These are phyloP conservation scores for Phylloboletellus chloephorus DNA, from an alignment of 1,284 basidiomycete genomes.

Conservation along the genomic window DNA sequence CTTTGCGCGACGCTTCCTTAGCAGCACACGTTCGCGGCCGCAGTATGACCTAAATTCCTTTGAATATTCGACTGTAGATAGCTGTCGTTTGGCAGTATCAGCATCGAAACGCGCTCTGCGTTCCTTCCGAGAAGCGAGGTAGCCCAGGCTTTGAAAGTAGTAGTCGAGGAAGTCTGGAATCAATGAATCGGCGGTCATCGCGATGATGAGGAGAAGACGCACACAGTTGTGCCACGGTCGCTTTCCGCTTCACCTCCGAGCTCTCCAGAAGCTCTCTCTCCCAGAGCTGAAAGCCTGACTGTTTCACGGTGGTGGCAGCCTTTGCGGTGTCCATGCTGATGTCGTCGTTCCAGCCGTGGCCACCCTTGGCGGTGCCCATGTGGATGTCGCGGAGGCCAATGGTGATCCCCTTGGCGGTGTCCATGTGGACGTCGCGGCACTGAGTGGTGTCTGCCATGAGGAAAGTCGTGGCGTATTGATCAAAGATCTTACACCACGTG, in stretches of 20 bases:
- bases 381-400: constrained; percentile 50
- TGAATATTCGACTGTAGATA: constrained; percentile 59
- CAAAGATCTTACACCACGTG: constrained; percentile 18
- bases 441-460: constrained; percentile 13
- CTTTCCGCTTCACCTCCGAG: constrained; percentile 84
- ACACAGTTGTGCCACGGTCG: constrained; percentile 95
- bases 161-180: constrained; percentile 85
- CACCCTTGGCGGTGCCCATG: constrained; percentile 62
- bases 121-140: constrained; percentile 79
- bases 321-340: constrained; percentile 60
- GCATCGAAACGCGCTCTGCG: constrained; percentile 75
- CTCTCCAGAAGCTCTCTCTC: constrained; percentile 80
- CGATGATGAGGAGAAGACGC: constrained; percentile 46
- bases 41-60: constrained; percentile 89
- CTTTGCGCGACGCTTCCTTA: constrained; percentile 85
- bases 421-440: constrained; percentile 60
- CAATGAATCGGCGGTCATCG: constrained; percentile 15
- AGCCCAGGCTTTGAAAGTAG: constrained; percentile 89
- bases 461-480: too few relatives aligned
- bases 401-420: constrained; percentile 56
- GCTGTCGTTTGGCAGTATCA: constrained; percentile 69
- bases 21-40: constrained; percentile 84
- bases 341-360: constrained; percentile 43
- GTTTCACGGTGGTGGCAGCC: constrained; percentile 48
- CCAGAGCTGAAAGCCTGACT: constrained; percentile 64